A percentile compares a stretch with the other conserved stretches of the same genome.
Evolutionary conservation across 345 rosid species (phyloP).

Genomic region (Heritiera littoralis): DNA sequence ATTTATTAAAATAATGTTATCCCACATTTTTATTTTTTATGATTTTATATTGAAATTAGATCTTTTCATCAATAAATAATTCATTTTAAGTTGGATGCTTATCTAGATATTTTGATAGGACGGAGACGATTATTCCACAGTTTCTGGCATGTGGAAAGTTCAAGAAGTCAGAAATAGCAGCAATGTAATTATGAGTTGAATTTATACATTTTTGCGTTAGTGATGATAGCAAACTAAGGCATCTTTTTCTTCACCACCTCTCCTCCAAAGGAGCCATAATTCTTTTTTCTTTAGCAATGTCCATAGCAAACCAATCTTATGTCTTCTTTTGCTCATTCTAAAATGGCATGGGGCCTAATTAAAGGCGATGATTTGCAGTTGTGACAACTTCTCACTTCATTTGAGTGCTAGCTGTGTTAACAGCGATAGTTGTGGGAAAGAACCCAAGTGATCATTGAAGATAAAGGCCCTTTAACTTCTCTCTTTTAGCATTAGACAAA

Average conservation of each 20-base stretch:
- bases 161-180: constrained; percentile 3
- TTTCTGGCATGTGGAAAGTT: constrained; percentile 5
- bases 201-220: neutral
- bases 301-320: neutral
- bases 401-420: constrained; percentile 20
- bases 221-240: neutral
- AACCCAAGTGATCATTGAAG: constrained; percentile 15
- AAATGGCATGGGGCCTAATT: constrained; percentile 5
- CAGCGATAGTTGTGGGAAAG: constrained; percentile 27
- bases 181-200: neutral
- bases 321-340: neutral
- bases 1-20: too few species aligned
- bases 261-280: neutral
- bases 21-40: too few species aligned
- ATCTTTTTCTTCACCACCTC: neutral
- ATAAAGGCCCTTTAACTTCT: constrained; percentile 16
- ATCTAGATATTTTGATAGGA: neutral
- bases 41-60: too few species aligned
- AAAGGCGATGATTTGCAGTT: neutral
- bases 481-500: constrained; percentile 5
- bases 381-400: constrained; percentile 19
- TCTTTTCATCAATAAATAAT: too few species aligned
- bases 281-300: neutral
- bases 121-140: neutral
- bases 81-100: too few species aligned